Evolutionary conservation across 495 filamentous ascomycete species (phyloP).

Genomic region (Aspergillus heteromorphus): DNA sequence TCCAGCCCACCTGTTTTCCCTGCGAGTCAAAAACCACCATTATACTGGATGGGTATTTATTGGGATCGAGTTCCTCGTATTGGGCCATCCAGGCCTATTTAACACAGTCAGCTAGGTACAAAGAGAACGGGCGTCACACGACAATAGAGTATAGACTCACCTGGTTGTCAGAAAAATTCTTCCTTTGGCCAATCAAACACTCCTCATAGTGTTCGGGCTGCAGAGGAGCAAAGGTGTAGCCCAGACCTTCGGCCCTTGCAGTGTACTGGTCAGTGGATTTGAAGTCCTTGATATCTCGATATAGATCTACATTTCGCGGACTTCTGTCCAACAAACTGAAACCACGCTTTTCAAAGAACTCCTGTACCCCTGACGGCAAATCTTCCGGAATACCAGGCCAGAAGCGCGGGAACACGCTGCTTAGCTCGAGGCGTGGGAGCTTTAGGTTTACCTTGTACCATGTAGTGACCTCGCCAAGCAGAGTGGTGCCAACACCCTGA

Average conservation of each 20-base stretch:
- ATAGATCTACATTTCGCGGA: constrained; percentile 38
- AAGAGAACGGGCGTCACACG: not conserved
- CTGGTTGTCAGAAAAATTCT: constrained; percentile 36
- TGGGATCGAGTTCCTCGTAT: constrained; percentile 37
- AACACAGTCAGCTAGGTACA: not conserved
- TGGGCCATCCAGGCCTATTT: constrained; percentile 43
- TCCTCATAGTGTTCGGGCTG: constrained; percentile 34
- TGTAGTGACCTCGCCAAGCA: constrained; percentile 31
- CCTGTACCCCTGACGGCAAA: constrained; percentile 27
- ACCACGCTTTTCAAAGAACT: constrained; percentile 44
- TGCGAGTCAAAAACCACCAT: constrained; percentile 41
- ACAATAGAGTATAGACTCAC: constrained; percentile 20
- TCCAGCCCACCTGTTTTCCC: constrained; percentile 45
- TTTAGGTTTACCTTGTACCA: constrained; percentile 24
- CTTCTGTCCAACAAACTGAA: constrained; percentile 26
- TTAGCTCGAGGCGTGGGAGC: constrained; percentile 25
- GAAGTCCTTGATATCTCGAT: constrained; percentile 34
- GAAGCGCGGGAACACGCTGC: constrained; percentile 45
- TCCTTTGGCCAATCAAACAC: constrained; percentile 39
- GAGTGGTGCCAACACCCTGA: constrained; percentile 38
- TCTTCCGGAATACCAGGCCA: constrained; percentile 45
- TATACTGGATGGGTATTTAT: constrained; percentile 35
- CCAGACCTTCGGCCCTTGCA: constrained; percentile 25
- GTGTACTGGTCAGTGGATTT: constrained; percentile 33
- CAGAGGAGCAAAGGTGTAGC: constrained; percentile 39